These are phyloP conservation scores for Aspergillus baeticus DNA, from an alignment of 495 filamentous ascomycete genomes.

Conservation along the genomic window DNA sequence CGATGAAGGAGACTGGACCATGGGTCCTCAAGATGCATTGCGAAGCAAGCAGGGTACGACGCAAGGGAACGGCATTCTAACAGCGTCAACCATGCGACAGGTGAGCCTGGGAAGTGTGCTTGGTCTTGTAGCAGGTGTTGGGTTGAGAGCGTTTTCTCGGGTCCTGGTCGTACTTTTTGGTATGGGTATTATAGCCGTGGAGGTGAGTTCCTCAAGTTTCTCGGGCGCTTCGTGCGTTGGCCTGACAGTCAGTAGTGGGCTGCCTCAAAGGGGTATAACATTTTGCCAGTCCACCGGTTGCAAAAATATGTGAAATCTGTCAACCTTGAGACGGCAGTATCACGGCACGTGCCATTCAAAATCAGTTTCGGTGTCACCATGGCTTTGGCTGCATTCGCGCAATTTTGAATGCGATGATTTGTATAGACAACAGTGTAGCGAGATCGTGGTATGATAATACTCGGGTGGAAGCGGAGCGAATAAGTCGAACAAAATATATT, in stretches of 20 bases:
- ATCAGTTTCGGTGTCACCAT: slow-evolving; percentile 75
- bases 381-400: slow-evolving; percentile 71
- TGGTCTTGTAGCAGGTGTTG: slow-evolving; percentile 67
- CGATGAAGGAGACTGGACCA: slow-evolving; percentile 28
- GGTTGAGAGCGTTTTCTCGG: slow-evolving; percentile 72
- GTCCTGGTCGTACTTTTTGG: slow-evolving; percentile 72
- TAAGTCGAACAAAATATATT: not conserved
- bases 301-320: slow-evolving; percentile 58
- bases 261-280: slow-evolving; percentile 69
- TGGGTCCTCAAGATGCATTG: slow-evolving; percentile 21
- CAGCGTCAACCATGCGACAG: slow-evolving; percentile 58
- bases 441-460: not conserved
- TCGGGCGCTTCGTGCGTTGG: not conserved
- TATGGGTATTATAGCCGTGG: slow-evolving; percentile 64
- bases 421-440: not conserved
- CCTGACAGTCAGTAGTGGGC: slow-evolving; percentile 51
- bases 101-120: slow-evolving; percentile 68
- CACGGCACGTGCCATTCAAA: slow-evolving; percentile 73
- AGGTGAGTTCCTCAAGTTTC: slow-evolving; percentile 50
- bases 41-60: slow-evolving; percentile 28
- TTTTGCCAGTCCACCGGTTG: slow-evolving; percentile 61
- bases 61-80: slow-evolving; percentile 27
- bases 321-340: slow-evolving; percentile 58
- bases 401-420: slow-evolving; percentile 32
- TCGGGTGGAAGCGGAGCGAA: not conserved